Evolutionary conservation across 192 early-diverging fungal species (phyloP).

Genomic region (Rhizophagus sp.): DNA sequence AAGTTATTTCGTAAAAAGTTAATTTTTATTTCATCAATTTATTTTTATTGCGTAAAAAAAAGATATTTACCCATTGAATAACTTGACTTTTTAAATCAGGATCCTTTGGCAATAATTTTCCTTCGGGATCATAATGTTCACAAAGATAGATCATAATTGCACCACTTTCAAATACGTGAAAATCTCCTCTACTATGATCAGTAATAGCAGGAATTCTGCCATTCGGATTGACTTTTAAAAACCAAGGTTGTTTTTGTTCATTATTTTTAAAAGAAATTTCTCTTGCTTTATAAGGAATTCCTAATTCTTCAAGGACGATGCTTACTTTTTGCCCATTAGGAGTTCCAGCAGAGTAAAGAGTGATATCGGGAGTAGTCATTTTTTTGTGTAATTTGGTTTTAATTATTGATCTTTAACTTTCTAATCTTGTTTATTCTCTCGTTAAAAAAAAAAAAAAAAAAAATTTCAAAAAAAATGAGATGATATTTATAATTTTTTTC

Average conservation of each 20-base stretch:
- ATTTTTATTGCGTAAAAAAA: slow-evolving; percentile 16
- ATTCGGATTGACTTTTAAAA: slow-evolving; percentile 59
- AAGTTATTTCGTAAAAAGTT: too few species aligned
- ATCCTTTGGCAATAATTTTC: slow-evolving; percentile 10
- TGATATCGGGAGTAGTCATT: slow-evolving; percentile 8
- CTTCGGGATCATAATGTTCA: slow-evolving; percentile 51
- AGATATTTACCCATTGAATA: neutral
- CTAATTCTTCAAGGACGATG: slow-evolving; percentile 49
- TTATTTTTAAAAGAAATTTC: slow-evolving; percentile 41
- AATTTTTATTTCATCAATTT: neutral
- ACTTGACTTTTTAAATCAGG: too few species aligned
- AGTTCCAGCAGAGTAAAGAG: neutral
- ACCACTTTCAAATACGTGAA: slow-evolving; percentile 57
- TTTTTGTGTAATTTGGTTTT: too few species aligned
- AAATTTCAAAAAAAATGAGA: too few species aligned
- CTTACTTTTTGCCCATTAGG: slow-evolving; percentile 1
- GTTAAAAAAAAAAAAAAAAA: too few species aligned
- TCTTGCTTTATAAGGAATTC: slow-evolving; percentile 42
- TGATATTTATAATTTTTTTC: too few species aligned
- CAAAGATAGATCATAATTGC: slow-evolving; percentile 62
- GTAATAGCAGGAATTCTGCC: slow-evolving; percentile 50
- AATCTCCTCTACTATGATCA: slow-evolving; percentile 51
- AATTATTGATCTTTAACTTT: too few species aligned
- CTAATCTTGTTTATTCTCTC: too few species aligned
- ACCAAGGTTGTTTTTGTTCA: slow-evolving; percentile 52